A percentile compares a stretch with the other conserved stretches of the same genome.
Conservation (phyloP, 352 stramenopile species). For the Pythium plurisporium region DNA sequence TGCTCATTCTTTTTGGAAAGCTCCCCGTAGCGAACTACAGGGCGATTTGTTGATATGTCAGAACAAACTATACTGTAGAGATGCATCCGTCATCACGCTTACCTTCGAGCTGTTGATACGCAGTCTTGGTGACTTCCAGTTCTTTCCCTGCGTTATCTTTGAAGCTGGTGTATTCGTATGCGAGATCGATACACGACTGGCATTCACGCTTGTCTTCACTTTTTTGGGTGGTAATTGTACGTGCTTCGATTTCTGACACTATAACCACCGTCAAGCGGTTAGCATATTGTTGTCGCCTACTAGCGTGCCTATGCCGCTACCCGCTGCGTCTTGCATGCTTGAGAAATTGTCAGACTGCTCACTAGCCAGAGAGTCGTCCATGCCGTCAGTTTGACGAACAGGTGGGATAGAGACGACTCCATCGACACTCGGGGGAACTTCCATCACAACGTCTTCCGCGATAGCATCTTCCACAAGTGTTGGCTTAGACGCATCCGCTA, state of each 20-base stretch:
- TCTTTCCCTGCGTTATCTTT: background rate
- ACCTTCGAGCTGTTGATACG: background rate
- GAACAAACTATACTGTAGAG: too few relatives aligned
- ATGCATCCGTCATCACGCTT: too few relatives aligned
- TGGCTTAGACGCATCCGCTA: background rate
- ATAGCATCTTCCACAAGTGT: background rate
- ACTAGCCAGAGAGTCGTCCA: background rate
- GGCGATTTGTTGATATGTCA: background rate
- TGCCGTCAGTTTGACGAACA: background rate
- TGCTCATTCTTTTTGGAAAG: background rate
- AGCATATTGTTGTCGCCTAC: too few relatives aligned
- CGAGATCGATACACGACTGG: background rate
- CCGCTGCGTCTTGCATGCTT: too few relatives aligned
- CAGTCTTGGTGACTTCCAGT: background rate
- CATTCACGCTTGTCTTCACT: background rate
- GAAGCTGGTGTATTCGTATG: background rate
- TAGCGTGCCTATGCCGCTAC: too few relatives aligned
- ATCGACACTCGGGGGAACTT: background rate
- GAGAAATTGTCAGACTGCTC: too few relatives aligned
- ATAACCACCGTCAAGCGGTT: background rate
- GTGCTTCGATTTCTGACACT: background rate
- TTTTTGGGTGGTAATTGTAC: background rate
- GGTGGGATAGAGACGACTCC: background rate
- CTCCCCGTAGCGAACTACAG: background rate
- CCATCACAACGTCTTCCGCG: background rate